A percentile compares a stretch with the other conserved stretches of the same genome.
Evolutionary conservation across 306 rosid species (phyloP).

Genomic region (Quercus robur): DNA sequence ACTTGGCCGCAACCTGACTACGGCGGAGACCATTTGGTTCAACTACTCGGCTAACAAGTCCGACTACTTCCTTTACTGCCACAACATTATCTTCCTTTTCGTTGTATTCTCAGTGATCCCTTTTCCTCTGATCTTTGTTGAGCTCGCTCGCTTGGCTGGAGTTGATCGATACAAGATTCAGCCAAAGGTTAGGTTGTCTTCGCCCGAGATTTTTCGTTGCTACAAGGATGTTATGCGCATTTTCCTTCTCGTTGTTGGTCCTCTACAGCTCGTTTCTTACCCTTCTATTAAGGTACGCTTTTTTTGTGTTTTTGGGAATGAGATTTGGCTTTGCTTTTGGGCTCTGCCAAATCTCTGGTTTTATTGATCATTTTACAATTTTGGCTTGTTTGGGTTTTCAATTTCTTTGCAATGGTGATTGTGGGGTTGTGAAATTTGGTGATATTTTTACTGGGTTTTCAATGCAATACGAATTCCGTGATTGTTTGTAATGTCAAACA

Average conservation of each 20-base stretch:
- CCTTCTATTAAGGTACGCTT: slow-evolving; percentile 60
- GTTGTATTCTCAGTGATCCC: slow-evolving; percentile 60
- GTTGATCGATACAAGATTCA: slow-evolving; percentile 69
- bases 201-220: slow-evolving; percentile 49
- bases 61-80: slow-evolving; percentile 73
- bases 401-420: neutral
- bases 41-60: slow-evolving; percentile 68
- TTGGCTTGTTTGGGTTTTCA: neutral
- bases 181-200: slow-evolving; percentile 49
- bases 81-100: slow-evolving; percentile 66
- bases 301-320: neutral
- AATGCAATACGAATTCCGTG: neutral
- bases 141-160: slow-evolving; percentile 41
- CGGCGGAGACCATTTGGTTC: slow-evolving; percentile 71
- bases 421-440: neutral
- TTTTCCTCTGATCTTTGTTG: slow-evolving; percentile 52
- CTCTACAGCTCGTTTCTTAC: slow-evolving; percentile 69
- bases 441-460: neutral
- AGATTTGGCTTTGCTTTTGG: neutral
- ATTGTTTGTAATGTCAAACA: neutral
- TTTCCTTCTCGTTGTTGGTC: slow-evolving; percentile 70
- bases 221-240: slow-evolving; percentile 67
- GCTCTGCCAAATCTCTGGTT: neutral
- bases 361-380: neutral
- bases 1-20: slow-evolving; percentile 61